Base-by-base conservation (phyloP, 371 early-diverging fungal genomes). In the Zancudomyces culisetae region DNA sequence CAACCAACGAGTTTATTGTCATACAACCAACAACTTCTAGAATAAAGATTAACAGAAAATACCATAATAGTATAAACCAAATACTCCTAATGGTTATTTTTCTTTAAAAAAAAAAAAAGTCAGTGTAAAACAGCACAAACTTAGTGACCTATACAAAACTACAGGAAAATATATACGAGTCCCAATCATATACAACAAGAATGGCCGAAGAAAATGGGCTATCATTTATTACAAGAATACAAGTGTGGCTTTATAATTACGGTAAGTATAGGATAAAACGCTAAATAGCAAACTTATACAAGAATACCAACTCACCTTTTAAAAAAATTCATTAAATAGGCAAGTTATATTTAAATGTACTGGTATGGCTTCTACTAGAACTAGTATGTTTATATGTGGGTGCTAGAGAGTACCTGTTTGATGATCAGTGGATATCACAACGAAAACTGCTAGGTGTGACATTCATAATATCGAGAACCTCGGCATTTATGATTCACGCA, bases 401-500 rank as follows among this genome's bases (percentile, higher is more conserved):
- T 15, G 6, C 15, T 10, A 35, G 15, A 6, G 35, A 10, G 6
- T 35, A 35, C 15, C 15, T 35, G 35, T 35, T 10, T 35, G 35
- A 47, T n/a, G 20, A 20, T 4, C 10, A 24, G 15, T 73, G 71
- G 57, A 47, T 50, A 18, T 58, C 53, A n/a, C 58, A 70, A 40
- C 64, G 72, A 24, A 19, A 52, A 3, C 42, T 62, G 24, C 62
- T 78, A 30, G 78, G 78, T 20, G 51, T 62, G 20, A 63, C 73
- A 1, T 71, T 74, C 27, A 51, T 71, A 0, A 63, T 65, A 3
- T 75, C 79, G 15, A 69, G 79, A 27, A 69, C 78, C 4, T 72
- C 84, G 0, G 87, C 87, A 2, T 55, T 76, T 43, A 72, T 67
- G 18, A 58, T 80, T 21, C 79, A 80, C 46, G 63, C 84, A 42